Evolutionary conservation across 2,329 filamentous ascomycete genomes (phyloP).

Genomic region (Cryphonectria nitschkei): DNA sequence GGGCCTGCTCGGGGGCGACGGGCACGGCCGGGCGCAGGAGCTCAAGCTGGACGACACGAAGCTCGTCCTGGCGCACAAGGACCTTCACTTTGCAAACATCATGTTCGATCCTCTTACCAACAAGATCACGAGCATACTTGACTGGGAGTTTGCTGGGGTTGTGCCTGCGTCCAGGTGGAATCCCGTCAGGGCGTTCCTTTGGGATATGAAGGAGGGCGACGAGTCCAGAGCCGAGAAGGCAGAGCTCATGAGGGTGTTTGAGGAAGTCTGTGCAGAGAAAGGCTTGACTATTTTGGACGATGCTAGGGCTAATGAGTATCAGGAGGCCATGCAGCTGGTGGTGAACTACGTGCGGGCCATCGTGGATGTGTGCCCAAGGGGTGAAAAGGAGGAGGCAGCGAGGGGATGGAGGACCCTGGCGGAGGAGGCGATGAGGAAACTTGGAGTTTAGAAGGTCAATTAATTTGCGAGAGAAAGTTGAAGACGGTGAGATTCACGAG

Average conservation of each 20-base stretch:
- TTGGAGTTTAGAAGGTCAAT: conserved; percentile 25
- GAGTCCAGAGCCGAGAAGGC: conserved; percentile 34
- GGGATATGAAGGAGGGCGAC: conserved; percentile 35
- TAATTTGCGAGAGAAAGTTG: not conserved
- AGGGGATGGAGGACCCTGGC: conserved; percentile 31
- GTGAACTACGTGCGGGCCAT: conserved; percentile 37
- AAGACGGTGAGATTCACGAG: too few relatives aligned
- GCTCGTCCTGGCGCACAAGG: conserved; percentile 41
- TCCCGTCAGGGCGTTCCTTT: conserved; percentile 41
- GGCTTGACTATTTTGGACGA: conserved; percentile 29
- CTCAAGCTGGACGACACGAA: conserved; percentile 32
- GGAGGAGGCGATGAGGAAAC: conserved; percentile 24
- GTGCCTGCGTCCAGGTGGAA: conserved; percentile 43
- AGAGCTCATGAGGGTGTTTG: conserved; percentile 34
- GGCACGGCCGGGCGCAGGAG: not conserved
- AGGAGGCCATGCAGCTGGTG: conserved; percentile 37
- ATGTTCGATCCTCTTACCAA: conserved; percentile 36
- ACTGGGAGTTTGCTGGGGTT: conserved; percentile 45
- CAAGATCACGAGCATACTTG: conserved; percentile 39
- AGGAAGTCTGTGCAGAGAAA: conserved; percentile 31
- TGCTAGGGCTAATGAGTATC: conserved; percentile 26
- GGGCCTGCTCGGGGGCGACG: conserved; percentile 12
- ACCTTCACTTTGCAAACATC: conserved; percentile 44
- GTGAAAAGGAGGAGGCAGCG: conserved; percentile 27
- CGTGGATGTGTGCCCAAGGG: conserved; percentile 36